These are phyloP conservation scores for Psilocybe subaeruginosa DNA, from an alignment of 768 basidiomycete species.

Conservation along the genomic window DNA sequence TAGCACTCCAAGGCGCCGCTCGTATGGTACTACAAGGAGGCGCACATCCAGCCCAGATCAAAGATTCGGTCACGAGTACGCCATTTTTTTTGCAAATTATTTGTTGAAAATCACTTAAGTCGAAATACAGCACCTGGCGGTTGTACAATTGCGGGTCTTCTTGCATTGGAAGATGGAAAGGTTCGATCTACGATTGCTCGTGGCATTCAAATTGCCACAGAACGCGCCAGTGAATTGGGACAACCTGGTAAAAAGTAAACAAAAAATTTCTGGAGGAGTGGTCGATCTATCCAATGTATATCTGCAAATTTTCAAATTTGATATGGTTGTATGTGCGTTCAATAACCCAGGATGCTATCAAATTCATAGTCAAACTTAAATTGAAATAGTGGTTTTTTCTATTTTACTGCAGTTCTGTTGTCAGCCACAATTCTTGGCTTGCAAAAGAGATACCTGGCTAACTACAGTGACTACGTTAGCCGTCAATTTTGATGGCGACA, in stretches of 20 bases:
- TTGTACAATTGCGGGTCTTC: conserved; percentile 96
- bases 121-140: conserved; percentile 83
- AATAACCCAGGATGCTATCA: neutral
- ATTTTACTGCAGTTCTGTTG: neutral
- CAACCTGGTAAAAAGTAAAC: conserved; percentile 60
- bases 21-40: conserved; percentile 90
- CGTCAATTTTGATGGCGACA: neutral
- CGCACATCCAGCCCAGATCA: conserved; percentile 94
- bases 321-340: neutral
- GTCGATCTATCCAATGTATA: neutral
- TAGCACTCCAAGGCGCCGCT: conserved; percentile 95
- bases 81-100: conserved; percentile 6
- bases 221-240: conserved; percentile 84
- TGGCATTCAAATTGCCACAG: conserved; percentile 92
- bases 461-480: neutral
- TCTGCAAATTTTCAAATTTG: neutral
- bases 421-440: neutral
- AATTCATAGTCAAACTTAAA: neutral
- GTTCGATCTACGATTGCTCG: conserved; percentile 95
- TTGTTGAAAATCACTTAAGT: neutral
- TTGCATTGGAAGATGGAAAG: conserved; percentile 92
- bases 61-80: conserved; percentile 96
- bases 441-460: neutral
- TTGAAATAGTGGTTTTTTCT: conserved; percentile 3
- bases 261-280: neutral